A percentile compares a stretch with the other conserved stretches of the same genome.
Conservation (phyloP, 495 filamentous ascomycete species). For the Podospora australis region DNA sequence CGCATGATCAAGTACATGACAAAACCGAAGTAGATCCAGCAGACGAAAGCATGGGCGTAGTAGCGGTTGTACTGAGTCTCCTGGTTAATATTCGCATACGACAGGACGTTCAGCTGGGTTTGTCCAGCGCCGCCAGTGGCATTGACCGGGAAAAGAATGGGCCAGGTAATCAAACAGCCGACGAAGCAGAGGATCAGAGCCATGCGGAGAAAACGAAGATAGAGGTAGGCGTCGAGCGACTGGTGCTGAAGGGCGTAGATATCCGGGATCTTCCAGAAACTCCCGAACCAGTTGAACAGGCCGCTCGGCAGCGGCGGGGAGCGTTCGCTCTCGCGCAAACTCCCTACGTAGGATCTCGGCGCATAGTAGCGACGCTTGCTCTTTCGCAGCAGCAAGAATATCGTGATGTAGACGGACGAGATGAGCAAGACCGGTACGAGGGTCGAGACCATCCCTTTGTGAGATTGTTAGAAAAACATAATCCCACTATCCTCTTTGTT, state of each 20-base stretch:
- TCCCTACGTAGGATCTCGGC: slow-evolving; percentile 80
- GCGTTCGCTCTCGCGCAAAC: slow-evolving; percentile 60
- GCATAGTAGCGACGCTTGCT: slow-evolving; percentile 73
- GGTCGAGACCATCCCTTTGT: slow-evolving; percentile 56
- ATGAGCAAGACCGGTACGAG: slow-evolving; percentile 62
- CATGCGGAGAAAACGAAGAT: slow-evolving; percentile 78
- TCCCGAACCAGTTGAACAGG: slow-evolving; percentile 64
- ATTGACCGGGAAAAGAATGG: slow-evolving; percentile 81
- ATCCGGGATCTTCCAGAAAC: slow-evolving; percentile 75
- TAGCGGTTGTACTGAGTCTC: slow-evolving; percentile 47
- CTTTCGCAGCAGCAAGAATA: slow-evolving; percentile 73
- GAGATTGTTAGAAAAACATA: background rate
- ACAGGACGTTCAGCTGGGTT: slow-evolving; percentile 70
- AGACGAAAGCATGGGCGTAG: slow-evolving; percentile 70
- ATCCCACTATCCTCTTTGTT: background rate
- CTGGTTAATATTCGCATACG: slow-evolving; percentile 62
- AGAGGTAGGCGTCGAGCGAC: slow-evolving; percentile 82
- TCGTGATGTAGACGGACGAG: slow-evolving; percentile 54
- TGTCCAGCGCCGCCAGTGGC: slow-evolving; percentile 63
- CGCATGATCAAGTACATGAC: slow-evolving; percentile 84
- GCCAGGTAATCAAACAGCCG: slow-evolving; percentile 75
- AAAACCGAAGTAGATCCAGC: slow-evolving; percentile 76
- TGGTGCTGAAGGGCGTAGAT: slow-evolving; percentile 81
- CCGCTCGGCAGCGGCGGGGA: slow-evolving; percentile 63
- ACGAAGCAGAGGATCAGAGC: slow-evolving; percentile 66